Percentiles rank a stretch among this genome's conserved stretches.
Conservation (phyloP, 768 basidiomycete genomes). For the Tylopilus sp. region DNA sequence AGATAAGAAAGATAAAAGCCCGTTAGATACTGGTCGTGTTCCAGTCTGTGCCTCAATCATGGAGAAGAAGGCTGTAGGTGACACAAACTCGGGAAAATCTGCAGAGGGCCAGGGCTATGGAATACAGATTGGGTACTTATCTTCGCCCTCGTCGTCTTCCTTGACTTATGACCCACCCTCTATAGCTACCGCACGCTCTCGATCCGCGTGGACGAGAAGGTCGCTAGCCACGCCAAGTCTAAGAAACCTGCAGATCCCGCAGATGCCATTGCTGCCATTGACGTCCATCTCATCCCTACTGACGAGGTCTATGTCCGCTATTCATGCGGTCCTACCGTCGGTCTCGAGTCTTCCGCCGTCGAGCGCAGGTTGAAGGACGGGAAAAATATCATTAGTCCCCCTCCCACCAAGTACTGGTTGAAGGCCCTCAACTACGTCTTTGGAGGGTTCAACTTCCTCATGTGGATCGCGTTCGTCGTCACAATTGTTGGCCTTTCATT, state of each 20-base stretch:
- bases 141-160: too few relatives aligned
- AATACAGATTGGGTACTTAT: conserved; percentile 29
- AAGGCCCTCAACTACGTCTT: conserved; percentile 52
- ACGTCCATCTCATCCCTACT: conserved; percentile 43
- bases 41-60: conserved; percentile 7
- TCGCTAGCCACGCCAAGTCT: conserved; percentile 10
- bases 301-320: conserved; percentile 44
- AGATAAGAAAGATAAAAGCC: conserved; percentile 19
- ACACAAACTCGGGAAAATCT: conserved; percentile 13
- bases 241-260: conserved; percentile 29
- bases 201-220: conserved; percentile 35
- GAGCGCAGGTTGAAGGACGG: conserved; percentile 35
- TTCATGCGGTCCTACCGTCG: conserved; percentile 38
- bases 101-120: conserved; percentile 24
- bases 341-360: conserved; percentile 43
- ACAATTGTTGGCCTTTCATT: conserved; percentile 28
- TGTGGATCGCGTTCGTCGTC: conserved; percentile 50
- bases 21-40: too few relatives aligned
- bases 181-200: conserved; percentile 41
- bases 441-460: conserved; percentile 54
- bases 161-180: too few relatives aligned
- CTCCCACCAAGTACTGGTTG: conserved; percentile 43
- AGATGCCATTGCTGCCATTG: conserved; percentile 40
- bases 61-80: conserved; percentile 18
- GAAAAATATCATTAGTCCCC: conserved; percentile 47